Evolutionary conservation across 768 basidiomycete species (phyloP).

Genomic region (Lactarius hengduanensis): DNA sequence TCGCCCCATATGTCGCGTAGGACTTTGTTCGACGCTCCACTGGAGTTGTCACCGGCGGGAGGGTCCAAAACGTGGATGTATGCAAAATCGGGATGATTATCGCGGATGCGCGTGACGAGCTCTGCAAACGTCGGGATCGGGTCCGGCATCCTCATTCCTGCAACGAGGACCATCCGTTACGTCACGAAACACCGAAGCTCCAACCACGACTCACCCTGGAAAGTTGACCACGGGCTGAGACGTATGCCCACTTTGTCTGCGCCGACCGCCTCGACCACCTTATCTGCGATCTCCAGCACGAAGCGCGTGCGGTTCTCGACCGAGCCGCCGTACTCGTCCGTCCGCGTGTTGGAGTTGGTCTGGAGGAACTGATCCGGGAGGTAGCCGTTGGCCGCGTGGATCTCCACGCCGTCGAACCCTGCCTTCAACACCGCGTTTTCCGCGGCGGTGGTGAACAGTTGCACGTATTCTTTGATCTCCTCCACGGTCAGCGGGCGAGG

Average conservation of each 20-base stretch:
- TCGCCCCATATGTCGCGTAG: slow-evolving; percentile 32
- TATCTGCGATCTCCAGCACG: slow-evolving; percentile 40
- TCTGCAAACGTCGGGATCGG: slow-evolving; percentile 34
- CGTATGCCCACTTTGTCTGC: slow-evolving; percentile 38
- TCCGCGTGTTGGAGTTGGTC: slow-evolving; percentile 39
- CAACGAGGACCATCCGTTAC: neutral
- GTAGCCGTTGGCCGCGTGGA: slow-evolving; percentile 36
- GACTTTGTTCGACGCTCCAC: slow-evolving; percentile 28
- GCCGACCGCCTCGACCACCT: slow-evolving; percentile 39
- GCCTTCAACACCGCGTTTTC: slow-evolving; percentile 39
- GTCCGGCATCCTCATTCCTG: slow-evolving; percentile 27
- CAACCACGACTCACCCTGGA: slow-evolving; percentile 7
- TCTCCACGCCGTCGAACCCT: slow-evolving; percentile 36
- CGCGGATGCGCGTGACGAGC: slow-evolving; percentile 31
- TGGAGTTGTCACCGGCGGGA: neutral
- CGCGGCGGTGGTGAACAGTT: slow-evolving; percentile 38
- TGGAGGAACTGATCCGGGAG: slow-evolving; percentile 42
- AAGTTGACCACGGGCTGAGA: slow-evolving; percentile 34
- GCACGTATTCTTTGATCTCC: slow-evolving; percentile 33
- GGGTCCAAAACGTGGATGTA: slow-evolving; percentile 38
- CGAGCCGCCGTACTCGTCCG: slow-evolving; percentile 47
- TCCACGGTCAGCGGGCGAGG: slow-evolving; percentile 30
- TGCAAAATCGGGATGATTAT: slow-evolving; percentile 21
- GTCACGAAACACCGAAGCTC: neutral
- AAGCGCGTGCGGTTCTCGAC: slow-evolving; percentile 47